Percentiles rank a stretch among this genome's conserved stretches.
phyloP scores from a whole-genome alignment of 495 filamentous ascomycete species.

The Penicillium herquei region DNA sequence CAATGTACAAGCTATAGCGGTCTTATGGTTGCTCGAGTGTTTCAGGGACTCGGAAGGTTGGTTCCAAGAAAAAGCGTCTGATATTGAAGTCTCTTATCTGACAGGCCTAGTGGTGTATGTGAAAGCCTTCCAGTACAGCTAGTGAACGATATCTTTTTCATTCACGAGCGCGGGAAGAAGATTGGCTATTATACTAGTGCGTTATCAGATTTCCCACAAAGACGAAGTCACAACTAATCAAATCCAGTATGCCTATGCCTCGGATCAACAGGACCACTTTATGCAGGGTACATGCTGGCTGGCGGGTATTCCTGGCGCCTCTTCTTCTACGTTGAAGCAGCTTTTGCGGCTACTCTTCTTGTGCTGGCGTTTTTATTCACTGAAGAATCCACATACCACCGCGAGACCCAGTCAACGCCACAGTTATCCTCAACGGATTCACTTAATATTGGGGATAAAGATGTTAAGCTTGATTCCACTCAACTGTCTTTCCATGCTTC shows the following conservation, averaged over 20 bases:
- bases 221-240: slow-evolving; percentile 1
- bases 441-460: not conserved
- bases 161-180: slow-evolving; percentile 58
- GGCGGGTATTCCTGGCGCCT: slow-evolving; percentile 62
- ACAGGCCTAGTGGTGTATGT: slow-evolving; percentile 48
- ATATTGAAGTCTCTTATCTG: not conserved
- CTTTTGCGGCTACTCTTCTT: slow-evolving; percentile 54
- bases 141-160: slow-evolving; percentile 66
- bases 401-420: slow-evolving; percentile 17
- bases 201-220: not conserved
- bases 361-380: slow-evolving; percentile 60
- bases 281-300: slow-evolving; percentile 62
- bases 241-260: slow-evolving; percentile 56
- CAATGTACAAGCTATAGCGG: slow-evolving; percentile 48
- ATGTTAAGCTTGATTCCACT: not conserved
- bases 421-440: not conserved
- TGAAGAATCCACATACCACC: slow-evolving; percentile 59
- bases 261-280: slow-evolving; percentile 57
- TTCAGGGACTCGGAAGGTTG: slow-evolving; percentile 51
- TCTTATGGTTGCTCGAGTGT: slow-evolving; percentile 54
- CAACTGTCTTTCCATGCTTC: slow-evolving; percentile 9
- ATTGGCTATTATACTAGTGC: slow-evolving; percentile 59
- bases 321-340: slow-evolving; percentile 64
- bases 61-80: not conserved
- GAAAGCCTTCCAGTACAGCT: slow-evolving; percentile 63